phyloP scores from a whole-genome alignment of 768 basidiomycete species.

The Daedaleopsis nitida region DNA sequence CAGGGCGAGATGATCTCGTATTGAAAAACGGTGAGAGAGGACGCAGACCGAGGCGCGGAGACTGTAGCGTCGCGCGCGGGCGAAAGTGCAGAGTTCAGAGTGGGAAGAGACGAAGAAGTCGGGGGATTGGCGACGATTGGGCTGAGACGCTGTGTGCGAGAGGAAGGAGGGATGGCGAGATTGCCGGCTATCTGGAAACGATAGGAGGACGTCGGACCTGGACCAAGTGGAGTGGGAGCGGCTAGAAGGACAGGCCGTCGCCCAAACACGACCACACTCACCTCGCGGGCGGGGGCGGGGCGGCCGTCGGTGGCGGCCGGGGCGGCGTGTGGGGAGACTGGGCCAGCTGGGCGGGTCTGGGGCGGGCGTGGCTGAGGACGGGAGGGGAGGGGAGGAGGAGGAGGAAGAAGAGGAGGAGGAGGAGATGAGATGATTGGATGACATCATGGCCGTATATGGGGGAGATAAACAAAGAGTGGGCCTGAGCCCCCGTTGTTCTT shows the following conservation, averaged over 20 bases:
- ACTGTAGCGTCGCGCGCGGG: not conserved
- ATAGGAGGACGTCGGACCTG: constrained; percentile 25
- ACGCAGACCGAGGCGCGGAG: not conserved
- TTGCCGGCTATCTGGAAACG: constrained; percentile 18
- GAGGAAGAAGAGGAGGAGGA: not conserved
- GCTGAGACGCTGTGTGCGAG: not conserved
- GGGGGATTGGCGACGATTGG: not conserved
- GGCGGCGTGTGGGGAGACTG: not conserved
- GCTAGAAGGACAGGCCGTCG: not conserved
- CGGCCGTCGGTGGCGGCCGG: not conserved
- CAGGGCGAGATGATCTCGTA: not conserved
- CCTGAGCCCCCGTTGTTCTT: not conserved
- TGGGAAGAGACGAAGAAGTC: not conserved
- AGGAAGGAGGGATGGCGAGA: constrained; percentile 10
- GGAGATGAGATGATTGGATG: not conserved
- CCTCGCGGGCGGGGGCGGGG: not conserved
- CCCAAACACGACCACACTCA: not conserved
- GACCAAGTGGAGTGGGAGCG: constrained; percentile 19
- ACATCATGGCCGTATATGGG: not conserved
- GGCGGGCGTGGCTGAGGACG: not conserved
- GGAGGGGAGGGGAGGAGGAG: not conserved
- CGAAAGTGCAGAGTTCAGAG: not conserved
- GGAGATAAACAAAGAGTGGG: not conserved
- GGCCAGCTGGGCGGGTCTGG: not conserved
- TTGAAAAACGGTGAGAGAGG: constrained; percentile 3